phyloP scores from a whole-genome alignment of 2,329 filamentous ascomycete genomes.

The Coleophoma eucalyptorum region DNA sequence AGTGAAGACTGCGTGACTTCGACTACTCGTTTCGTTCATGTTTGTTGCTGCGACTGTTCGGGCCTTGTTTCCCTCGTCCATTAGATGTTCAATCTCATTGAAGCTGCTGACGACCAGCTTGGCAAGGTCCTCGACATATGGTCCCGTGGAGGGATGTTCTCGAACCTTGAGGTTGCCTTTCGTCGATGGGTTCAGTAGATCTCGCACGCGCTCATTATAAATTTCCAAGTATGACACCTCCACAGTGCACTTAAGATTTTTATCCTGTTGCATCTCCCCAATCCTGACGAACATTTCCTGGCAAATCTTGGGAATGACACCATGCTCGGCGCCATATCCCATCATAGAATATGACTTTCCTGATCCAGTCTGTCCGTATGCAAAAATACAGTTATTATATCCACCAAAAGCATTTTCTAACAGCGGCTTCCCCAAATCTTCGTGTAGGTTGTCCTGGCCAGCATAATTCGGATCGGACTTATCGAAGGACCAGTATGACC shows the following conservation, averaged over 20 bases:
- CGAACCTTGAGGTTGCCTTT: constrained; percentile 96
- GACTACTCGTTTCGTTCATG: constrained; percentile 99
- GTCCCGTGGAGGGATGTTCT: constrained; percentile 95
- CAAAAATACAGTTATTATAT: constrained; percentile 99
- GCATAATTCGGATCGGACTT: constrained; percentile 78
- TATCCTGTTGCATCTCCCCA: constrained; percentile 63
- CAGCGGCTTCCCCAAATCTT: constrained; percentile 82
- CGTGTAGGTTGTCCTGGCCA: constrained; percentile 83
- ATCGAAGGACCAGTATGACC: constrained; percentile 97
- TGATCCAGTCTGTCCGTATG: constrained; percentile 96
- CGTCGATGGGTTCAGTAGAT: constrained; percentile 89
- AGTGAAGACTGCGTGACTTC: constrained; percentile 97
- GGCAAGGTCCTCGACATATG: constrained; percentile 96
- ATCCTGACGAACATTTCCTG: constrained; percentile 97
- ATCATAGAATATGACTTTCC: constrained; percentile 99
- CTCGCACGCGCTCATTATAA: constrained; percentile 96
- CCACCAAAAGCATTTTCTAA: constrained; percentile 97
- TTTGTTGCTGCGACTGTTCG: constrained; percentile 97
- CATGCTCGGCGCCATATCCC: constrained; percentile 94
- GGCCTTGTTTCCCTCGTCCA: constrained; percentile 99
- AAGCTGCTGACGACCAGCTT: constrained; percentile 94
- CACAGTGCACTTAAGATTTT: constrained; percentile 81
- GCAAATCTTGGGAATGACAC: constrained; percentile 95
- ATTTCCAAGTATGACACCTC: constrained; percentile 99
- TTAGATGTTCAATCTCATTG: constrained; percentile 91